Evolutionary conservation across 805 yeast genomes (phyloP).

Genomic region (Yamadazyma sp.): DNA sequence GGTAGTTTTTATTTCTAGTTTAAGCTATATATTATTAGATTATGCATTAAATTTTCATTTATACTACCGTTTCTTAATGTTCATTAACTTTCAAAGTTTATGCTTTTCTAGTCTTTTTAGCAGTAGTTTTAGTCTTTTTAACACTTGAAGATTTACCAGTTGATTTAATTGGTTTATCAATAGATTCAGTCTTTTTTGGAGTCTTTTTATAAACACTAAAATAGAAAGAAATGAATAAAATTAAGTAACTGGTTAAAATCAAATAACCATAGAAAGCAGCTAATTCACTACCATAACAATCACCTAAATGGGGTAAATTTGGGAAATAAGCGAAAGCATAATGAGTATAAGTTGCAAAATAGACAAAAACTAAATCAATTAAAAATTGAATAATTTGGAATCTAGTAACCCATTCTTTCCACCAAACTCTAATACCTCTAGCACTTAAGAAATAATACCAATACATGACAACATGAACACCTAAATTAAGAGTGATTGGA

Average conservation of each 20-base stretch:
- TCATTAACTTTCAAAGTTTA: too few relatives aligned
- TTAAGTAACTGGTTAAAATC: slow-evolving; percentile 82
- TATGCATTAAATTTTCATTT: too few relatives aligned
- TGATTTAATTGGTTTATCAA: neutral
- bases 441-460: slow-evolving; percentile 94
- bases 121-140: slow-evolving; percentile 4
- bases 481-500: slow-evolving; percentile 82
- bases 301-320: slow-evolving; percentile 66
- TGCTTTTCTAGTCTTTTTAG: slow-evolving; percentile 1
- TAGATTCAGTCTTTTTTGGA: neutral
- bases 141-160: neutral
- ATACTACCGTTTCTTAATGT: too few relatives aligned
- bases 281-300: slow-evolving; percentile 87
- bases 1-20: too few relatives aligned
- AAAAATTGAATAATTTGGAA: slow-evolving; percentile 93
- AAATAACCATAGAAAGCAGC: slow-evolving; percentile 92
- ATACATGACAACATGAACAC: slow-evolving; percentile 95
- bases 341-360: slow-evolving; percentile 90
- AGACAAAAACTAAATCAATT: slow-evolving; percentile 84
- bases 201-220: slow-evolving; percentile 64
- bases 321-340: slow-evolving; percentile 68
- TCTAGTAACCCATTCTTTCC: slow-evolving; percentile 99
- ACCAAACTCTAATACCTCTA: slow-evolving; percentile 94
- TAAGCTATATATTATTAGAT: too few relatives aligned
- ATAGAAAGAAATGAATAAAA: slow-evolving; percentile 90